Evolutionary conservation across 2,329 filamentous ascomycete species (phyloP).

Genomic region (Venturia oleaginea): DNA sequence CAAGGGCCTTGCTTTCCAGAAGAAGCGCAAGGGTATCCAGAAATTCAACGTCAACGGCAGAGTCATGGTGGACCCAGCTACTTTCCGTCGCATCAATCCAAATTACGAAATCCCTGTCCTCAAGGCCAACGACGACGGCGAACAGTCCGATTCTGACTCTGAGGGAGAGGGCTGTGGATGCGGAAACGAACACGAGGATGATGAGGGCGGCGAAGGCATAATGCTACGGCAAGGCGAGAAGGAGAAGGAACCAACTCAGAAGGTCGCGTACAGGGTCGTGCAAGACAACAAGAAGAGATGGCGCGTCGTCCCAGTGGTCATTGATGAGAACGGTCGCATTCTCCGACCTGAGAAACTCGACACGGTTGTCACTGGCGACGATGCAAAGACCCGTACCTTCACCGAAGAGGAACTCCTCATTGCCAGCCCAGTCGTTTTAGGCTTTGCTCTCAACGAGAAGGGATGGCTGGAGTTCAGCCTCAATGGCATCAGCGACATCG

Average conservation of each 20-base stretch:
- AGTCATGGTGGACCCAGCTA: constrained; percentile 78
- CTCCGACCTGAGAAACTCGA: constrained; percentile 42
- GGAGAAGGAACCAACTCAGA: constrained; percentile 18
- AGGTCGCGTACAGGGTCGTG: constrained; percentile 30
- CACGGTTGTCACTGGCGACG: constrained; percentile 12
- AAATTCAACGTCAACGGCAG: constrained; percentile 82
- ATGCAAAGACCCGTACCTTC: constrained; percentile 44
- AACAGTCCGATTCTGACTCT: constrained; percentile 37
- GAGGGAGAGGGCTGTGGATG: constrained; percentile 27
- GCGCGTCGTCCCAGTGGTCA: constrained; percentile 45
- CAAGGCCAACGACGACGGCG: constrained; percentile 55
- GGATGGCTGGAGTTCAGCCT: constrained; percentile 84
- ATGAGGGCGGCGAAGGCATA: constrained; percentile 39
- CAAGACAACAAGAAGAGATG: constrained; percentile 42
- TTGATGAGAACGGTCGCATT: constrained; percentile 47
- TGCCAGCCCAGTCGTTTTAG: constrained; percentile 73
- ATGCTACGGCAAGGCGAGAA: constrained; percentile 27
- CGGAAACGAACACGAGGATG: constrained; percentile 42
- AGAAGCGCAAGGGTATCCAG: constrained; percentile 63
- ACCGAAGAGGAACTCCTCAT: constrained; percentile 78
- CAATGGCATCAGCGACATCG: constrained; percentile 67
- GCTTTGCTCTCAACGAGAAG: constrained; percentile 82
- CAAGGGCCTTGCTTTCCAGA: constrained; percentile 76
- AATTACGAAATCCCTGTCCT: constrained; percentile 74
- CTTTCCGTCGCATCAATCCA: constrained; percentile 74